Percentiles rank a stretch among this genome's conserved stretches.
These are phyloP conservation scores for Aureobasidium sp. DNA, from an alignment of 2,329 filamentous ascomycete genomes.

Conservation along the genomic window DNA sequence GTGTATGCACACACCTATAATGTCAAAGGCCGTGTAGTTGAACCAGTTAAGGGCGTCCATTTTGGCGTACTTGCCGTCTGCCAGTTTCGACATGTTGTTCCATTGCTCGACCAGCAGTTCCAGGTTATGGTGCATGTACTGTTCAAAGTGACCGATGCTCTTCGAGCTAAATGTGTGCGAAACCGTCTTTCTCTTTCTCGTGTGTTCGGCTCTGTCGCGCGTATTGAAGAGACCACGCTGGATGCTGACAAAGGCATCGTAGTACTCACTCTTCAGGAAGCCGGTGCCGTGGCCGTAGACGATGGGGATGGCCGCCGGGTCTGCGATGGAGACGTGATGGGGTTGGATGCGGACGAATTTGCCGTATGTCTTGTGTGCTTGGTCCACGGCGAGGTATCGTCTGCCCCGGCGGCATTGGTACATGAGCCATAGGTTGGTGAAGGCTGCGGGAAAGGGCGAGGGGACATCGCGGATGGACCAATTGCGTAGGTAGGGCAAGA, in stretches of 20 bases:
- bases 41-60: slow-evolving; percentile 75
- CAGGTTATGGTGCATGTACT: slow-evolving; percentile 76
- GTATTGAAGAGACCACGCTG: slow-evolving; percentile 83
- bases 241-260: slow-evolving; percentile 86
- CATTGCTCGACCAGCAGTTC: slow-evolving; percentile 64
- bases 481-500: slow-evolving; percentile 53
- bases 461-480: slow-evolving; percentile 48
- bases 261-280: slow-evolving; percentile 60
- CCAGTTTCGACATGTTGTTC: slow-evolving; percentile 51
- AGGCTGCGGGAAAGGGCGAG: slow-evolving; percentile 54
- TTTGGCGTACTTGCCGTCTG: slow-evolving; percentile 47
- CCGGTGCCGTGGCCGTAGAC: slow-evolving; percentile 61
- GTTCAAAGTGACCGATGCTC: slow-evolving; percentile 74
- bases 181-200: slow-evolving; percentile 80
- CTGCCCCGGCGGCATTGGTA: slow-evolving; percentile 51
- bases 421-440: slow-evolving; percentile 76
- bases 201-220: slow-evolving; percentile 69
- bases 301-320: slow-evolving; percentile 63
- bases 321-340: slow-evolving; percentile 72
- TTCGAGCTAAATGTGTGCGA: slow-evolving; percentile 81
- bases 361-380: slow-evolving; percentile 65
- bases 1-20: slow-evolving; percentile 18
- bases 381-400: slow-evolving; percentile 51
- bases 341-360: slow-evolving; percentile 77
- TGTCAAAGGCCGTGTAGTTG: slow-evolving; percentile 56